Conservation (phyloP, 257 asterid genomes). For the Parsonsia alboflavescens region DNA sequence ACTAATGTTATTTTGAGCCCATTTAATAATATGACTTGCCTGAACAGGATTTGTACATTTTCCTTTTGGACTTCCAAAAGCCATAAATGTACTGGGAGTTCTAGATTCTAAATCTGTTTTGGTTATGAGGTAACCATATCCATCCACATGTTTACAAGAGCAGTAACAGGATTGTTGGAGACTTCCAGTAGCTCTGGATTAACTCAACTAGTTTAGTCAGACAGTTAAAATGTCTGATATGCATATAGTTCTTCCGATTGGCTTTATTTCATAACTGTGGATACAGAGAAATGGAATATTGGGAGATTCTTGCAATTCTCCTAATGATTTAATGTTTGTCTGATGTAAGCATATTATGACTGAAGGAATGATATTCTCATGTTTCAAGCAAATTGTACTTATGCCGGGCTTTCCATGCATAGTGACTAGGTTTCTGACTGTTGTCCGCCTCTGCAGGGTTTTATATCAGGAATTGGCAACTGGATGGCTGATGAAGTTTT, state of each 20-base stretch:
- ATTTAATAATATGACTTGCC: background rate
- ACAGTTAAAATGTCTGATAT: too few species aligned
- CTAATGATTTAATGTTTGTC: background rate
- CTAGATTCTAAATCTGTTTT: background rate
- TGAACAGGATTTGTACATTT: background rate
- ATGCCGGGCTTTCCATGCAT: background rate
- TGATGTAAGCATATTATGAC: background rate
- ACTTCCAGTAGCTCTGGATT: background rate
- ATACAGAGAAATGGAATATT: background rate
- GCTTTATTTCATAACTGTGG: background rate
- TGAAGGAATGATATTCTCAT: background rate
- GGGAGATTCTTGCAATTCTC: background rate
- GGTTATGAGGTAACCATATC: background rate
- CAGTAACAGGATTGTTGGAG: background rate
- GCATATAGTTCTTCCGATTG: background rate
- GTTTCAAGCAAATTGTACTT: background rate
- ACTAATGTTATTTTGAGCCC: background rate
- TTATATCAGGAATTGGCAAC: slow-evolving; percentile 94
- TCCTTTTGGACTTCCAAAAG: background rate
- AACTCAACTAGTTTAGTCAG: background rate
- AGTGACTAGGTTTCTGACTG: background rate
- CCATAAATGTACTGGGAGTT: background rate
- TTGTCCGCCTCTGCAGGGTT: slow-evolving; percentile 55
- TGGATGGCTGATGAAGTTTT: slow-evolving; percentile 99
- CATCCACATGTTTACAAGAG: too few species aligned